Conservation (phyloP, 352 stramenopile species). For the Globisporangium carolinianum region DNA sequence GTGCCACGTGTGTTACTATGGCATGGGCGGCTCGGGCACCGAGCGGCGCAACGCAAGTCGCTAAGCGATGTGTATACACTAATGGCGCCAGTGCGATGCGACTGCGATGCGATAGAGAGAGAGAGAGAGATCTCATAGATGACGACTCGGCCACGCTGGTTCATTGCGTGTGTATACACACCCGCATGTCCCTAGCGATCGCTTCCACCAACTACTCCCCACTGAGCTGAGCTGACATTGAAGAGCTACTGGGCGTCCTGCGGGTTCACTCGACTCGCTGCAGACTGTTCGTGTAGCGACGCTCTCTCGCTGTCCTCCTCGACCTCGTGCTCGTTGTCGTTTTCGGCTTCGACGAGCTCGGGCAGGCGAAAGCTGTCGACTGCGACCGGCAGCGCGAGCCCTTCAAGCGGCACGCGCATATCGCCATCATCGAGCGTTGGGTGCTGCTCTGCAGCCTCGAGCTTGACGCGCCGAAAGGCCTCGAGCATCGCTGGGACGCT, state of each 20-base stretch:
- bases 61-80: constrained; percentile 3
- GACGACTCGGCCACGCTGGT: too few species aligned
- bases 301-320: neutral
- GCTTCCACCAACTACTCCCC: neutral
- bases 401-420: neutral
- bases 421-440: too few species aligned
- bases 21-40: constrained; percentile 33
- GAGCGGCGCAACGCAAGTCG: constrained; percentile 43
- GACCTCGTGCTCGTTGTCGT: neutral
- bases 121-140: neutral
- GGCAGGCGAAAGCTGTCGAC: constrained; percentile 14
- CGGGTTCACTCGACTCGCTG: neutral
- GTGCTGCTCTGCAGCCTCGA: neutral
- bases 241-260: constrained; percentile 3
- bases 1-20: constrained; percentile 77
- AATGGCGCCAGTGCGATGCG: too few species aligned
- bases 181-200: too few species aligned
- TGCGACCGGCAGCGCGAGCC: neutral
- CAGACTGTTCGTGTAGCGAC: neutral
- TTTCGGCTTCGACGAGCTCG: constrained; percentile 20
- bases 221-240: too few species aligned
- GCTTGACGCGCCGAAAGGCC: constrained; percentile 33
- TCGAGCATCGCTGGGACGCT: constrained; percentile 48
- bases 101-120: neutral
- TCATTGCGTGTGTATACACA: too few species aligned